Conservation (phyloP, 1,139 yeast species). For the Hansenula lynferdii region DNA sequence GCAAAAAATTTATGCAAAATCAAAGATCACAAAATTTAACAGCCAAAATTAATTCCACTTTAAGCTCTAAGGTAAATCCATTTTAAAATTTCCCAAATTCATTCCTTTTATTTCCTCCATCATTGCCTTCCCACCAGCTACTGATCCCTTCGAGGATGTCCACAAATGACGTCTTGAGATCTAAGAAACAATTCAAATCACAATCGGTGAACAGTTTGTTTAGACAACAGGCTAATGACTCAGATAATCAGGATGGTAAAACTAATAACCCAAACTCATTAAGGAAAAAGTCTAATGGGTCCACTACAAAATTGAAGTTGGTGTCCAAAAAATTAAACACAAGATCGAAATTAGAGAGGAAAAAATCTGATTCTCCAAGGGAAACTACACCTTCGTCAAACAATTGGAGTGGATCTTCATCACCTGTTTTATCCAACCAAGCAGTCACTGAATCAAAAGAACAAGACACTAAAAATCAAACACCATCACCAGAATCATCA, state of each 20-base stretch:
- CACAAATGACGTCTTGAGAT: constrained; percentile 4
- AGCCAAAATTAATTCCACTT: no score
- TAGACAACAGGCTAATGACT: constrained; percentile 12
- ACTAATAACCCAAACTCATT: background rate
- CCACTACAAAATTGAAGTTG: constrained; percentile 16
- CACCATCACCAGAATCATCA: no score
- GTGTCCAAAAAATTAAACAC: constrained; percentile 12
- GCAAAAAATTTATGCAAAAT: background rate
- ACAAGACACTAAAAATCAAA: no score
- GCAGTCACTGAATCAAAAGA: no score
- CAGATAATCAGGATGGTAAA: background rate
- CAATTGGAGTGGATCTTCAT: background rate
- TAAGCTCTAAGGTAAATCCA: no score
- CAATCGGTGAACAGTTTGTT: constrained; percentile 22
- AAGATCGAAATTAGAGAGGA: constrained; percentile 4
- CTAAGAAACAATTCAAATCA: constrained; percentile 23
- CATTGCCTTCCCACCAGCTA: no score
- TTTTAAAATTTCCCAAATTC: no score
- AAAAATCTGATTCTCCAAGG: background rate
- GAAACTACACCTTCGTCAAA: background rate
- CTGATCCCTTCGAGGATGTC: background rate
- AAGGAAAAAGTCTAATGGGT: background rate
- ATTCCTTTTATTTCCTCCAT: no score
- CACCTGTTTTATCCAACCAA: background rate
- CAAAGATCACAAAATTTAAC: no score